Evolutionary conservation across 2,329 filamentous ascomycete species (phyloP), one percentile per base, ranked within the genome.

Genomic region (Colletotrichum orchidophilum): DNA sequence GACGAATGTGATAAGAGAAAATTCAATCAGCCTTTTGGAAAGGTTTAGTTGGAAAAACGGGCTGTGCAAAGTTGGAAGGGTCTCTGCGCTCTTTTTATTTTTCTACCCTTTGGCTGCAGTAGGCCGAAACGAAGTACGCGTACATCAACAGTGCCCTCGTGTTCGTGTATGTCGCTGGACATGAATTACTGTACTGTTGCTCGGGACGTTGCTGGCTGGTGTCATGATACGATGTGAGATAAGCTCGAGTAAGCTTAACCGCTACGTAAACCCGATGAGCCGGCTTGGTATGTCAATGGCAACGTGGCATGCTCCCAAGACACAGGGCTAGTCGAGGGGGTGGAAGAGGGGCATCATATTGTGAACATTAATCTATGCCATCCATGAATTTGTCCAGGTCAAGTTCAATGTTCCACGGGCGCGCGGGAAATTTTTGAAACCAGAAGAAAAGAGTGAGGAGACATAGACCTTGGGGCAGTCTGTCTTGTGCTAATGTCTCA

Each of bases 41-140:
- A n/a, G 39, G 39, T 15, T 11, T 46, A n/a, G 39, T 46, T 18
- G 15, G 50, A 39, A 27, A 46, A 53, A 39, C 52, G 31, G 46
- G 64, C 50, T 33, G 29, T 27, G 39, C 21, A 54, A 18, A n/a
- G 42, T 21, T 35, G 39, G 52, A n/a, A 33, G 31, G 31, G 31
- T 33, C 7, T n/a, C n/a, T 46, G 52, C 33, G 13, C 18, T 33
- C 5, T 33, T 31, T 12, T 18, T 9, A 27, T 29, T 29, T 18
- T 49, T 3, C 29, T 31, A 24, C 29, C 21, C 46, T 46, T 57
- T 61, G 55, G 55, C 67, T 70, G 63, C 57, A 52, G 63, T 61
- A 50, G 26, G 39, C 54, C 67, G 67, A 66, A 70, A 61, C 63
- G 29, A 24, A n/a, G 50, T 66, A 57, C 63, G 67, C 67, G 62